A percentile compares a stretch with the other conserved stretches of the same genome.
Evolutionary conservation across 768 basidiomycete species (phyloP).

Genomic region (Lactifluus subvellereus): DNA sequence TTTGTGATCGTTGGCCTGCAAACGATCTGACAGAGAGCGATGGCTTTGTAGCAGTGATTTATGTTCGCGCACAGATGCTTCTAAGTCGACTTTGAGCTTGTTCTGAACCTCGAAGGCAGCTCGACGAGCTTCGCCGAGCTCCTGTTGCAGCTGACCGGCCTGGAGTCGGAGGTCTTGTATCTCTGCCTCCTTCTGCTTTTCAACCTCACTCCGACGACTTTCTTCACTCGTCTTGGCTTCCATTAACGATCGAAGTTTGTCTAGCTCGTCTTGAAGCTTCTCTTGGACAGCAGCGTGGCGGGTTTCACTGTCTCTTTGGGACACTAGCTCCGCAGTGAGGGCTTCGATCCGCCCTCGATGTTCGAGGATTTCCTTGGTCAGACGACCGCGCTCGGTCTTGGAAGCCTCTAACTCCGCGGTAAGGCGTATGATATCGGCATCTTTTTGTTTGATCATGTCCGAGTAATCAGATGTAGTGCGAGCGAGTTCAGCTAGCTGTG

Average conservation of each 20-base stretch:
- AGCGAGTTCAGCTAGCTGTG: constrained; percentile 73
- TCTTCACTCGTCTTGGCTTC: constrained; percentile 85
- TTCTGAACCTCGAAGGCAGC: constrained; percentile 58
- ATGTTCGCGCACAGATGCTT: constrained; percentile 56
- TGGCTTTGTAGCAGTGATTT: constrained; percentile 54
- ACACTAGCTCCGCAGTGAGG: constrained; percentile 54
- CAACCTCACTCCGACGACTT: constrained; percentile 73
- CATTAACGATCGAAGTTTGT: constrained; percentile 77
- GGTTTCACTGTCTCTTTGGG: constrained; percentile 52
- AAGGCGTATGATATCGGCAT: constrained; percentile 57
- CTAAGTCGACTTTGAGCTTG: constrained; percentile 71
- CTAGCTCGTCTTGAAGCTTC: constrained; percentile 76
- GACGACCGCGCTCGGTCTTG: constrained; percentile 48
- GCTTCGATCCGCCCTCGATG: constrained; percentile 65
- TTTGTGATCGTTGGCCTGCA: constrained; percentile 47
- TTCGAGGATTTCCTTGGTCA: constrained; percentile 57
- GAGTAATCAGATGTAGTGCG: constrained; percentile 74
- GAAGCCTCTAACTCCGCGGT: constrained; percentile 47
- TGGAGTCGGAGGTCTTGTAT: constrained; percentile 65
- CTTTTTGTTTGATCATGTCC: constrained; percentile 68
- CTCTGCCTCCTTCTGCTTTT: constrained; percentile 84
- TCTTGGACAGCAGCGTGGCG: constrained; percentile 40
- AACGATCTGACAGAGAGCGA: constrained; percentile 55
- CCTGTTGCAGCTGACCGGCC: constrained; percentile 53
- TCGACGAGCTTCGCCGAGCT: constrained; percentile 60